Percentiles rank a stretch among this genome's conserved stretches.
phyloP scores from a whole-genome alignment of 2,329 filamentous ascomycete genomes.

The Onygena corvina region DNA sequence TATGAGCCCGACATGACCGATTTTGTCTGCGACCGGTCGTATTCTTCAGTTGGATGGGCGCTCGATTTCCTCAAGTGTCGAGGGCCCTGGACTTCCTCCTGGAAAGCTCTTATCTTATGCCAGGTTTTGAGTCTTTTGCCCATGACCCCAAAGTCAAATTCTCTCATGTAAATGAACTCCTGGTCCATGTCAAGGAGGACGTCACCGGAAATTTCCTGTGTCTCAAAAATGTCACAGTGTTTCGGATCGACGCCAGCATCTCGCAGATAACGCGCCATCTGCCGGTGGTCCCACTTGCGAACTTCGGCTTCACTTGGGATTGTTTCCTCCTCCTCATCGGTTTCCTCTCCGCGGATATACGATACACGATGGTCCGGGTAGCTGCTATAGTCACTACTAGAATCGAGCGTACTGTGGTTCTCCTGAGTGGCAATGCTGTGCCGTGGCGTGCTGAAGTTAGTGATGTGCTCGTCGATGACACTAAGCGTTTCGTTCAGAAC shows the following conservation, averaged over 20 bases:
- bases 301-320: conserved; percentile 63
- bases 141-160: conserved; percentile 85
- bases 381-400: conserved; percentile 80
- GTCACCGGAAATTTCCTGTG: conserved; percentile 92
- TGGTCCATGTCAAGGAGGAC: conserved; percentile 92
- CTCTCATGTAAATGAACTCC: conserved; percentile 86
- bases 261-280: conserved; percentile 83
- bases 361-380: conserved; percentile 65
- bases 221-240: conserved; percentile 86
- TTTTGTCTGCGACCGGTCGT: conserved; percentile 32
- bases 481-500: conserved; percentile 91
- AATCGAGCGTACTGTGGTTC: conserved; percentile 55
- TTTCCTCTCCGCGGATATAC: conserved; percentile 78
- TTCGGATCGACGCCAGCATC: conserved; percentile 71
- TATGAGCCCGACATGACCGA: conserved; percentile 29
- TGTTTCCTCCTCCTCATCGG: conserved; percentile 71
- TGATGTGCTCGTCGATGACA: conserved; percentile 95
- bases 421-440: conserved; percentile 42
- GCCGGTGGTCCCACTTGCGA: conserved; percentile 61
- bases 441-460: conserved; percentile 58
- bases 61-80: conserved; percentile 31
- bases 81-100: conserved; percentile 66
- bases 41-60: conserved; percentile 37
- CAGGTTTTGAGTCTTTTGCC: conserved; percentile 83
- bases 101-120: conserved; percentile 88